These are phyloP conservation scores for Spathaspora boniae DNA, from an alignment of 805 yeast genomes.

Conservation along the genomic window DNA sequence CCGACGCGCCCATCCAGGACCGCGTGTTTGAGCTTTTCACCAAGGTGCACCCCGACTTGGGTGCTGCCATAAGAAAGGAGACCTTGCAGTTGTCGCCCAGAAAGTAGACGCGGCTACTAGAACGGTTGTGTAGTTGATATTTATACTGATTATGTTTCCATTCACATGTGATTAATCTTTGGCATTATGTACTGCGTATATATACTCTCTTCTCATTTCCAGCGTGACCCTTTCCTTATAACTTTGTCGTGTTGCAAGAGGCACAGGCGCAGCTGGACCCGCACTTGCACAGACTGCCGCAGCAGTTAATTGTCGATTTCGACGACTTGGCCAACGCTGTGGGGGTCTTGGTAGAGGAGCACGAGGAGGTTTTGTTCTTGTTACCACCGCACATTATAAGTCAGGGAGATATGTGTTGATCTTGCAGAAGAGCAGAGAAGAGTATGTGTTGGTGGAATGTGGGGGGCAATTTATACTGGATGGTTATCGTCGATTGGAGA, in stretches of 20 bases:
- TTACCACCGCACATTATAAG: constrained; percentile 2
- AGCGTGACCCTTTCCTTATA: constrained; percentile 15
- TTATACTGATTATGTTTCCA: constrained; percentile 1
- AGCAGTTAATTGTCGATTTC: constrained; percentile 19
- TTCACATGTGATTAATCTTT: neutral
- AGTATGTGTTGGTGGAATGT: constrained; percentile 1
- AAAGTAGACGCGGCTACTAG: constrained; percentile 8
- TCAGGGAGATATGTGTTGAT: constrained; percentile 1
- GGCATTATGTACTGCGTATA: neutral
- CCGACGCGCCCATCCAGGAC: constrained; percentile 74
- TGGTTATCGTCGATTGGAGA: neutral
- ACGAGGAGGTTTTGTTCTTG: constrained; percentile 12
- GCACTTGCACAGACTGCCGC: constrained; percentile 39
- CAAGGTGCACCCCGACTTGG: constrained; percentile 68
- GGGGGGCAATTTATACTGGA: neutral
- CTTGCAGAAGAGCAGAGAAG: neutral
- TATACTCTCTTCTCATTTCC: constrained; percentile 1
- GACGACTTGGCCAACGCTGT: constrained; percentile 12
- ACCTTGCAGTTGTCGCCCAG: constrained; percentile 50
- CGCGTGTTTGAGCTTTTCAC: constrained; percentile 72
- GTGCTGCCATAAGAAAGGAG: constrained; percentile 63
- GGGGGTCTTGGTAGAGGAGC: constrained; percentile 16
- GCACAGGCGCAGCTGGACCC: constrained; percentile 38
- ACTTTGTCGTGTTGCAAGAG: constrained; percentile 42
- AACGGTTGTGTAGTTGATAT: constrained; percentile 4